phyloP scores from a whole-genome alignment of 495 filamentous ascomycete species.

The Hypoxylon subgilvum region DNA sequence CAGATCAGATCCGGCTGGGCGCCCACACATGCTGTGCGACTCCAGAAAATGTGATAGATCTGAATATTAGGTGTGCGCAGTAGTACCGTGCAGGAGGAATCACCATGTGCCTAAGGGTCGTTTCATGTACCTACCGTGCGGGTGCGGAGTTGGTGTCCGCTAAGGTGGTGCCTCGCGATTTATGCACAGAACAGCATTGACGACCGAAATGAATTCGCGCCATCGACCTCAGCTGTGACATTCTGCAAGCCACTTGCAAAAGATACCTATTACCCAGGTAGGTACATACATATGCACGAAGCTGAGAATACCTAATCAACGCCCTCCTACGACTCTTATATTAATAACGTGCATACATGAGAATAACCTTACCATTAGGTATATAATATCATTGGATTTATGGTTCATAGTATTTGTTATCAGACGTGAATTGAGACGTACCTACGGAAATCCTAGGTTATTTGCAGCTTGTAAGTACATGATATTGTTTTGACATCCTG shows the following conservation, averaged over 20 bases:
- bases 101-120: background rate
- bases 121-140: constrained; percentile 1
- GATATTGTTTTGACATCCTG: too few relatives aligned
- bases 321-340: too few relatives aligned
- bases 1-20: constrained; percentile 7
- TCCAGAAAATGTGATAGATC: constrained; percentile 10
- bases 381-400: too few relatives aligned
- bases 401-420: too few relatives aligned
- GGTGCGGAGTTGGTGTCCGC: background rate
- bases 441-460: too few relatives aligned
- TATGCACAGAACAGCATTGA: background rate
- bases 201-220: background rate
- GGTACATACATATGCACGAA: background rate
- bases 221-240: too few relatives aligned
- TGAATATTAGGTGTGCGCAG: background rate
- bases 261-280: background rate
- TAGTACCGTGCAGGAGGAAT: constrained; percentile 8
- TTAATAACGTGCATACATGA: too few relatives aligned
- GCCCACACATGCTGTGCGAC: constrained; percentile 8
- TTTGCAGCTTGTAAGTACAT: too few relatives aligned
- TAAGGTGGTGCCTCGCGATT: background rate
- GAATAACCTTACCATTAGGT: too few relatives aligned
- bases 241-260: too few relatives aligned
- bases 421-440: too few relatives aligned
- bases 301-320: too few relatives aligned